Base-by-base conservation (phyloP, 257 asterid species). In the Avicennia marina region DNA sequence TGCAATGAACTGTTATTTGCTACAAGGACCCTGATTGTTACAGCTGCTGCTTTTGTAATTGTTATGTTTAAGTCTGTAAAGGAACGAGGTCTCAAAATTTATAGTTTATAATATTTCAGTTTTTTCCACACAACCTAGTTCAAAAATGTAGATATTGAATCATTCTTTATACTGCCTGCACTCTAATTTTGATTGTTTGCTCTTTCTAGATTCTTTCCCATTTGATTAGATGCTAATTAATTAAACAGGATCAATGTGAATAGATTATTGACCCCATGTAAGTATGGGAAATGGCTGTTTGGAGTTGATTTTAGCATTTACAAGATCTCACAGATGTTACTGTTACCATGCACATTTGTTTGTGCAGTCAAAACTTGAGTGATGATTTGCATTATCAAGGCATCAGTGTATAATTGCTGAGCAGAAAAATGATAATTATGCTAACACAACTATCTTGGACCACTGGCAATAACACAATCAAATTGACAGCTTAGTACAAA, bases 11-110 rank as follows among this genome's bases (percentile, higher is more conserved):
- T n/a, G n/a, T n/a, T n/a, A n/a, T n/a, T n/a, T n/a, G n/a, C n/a
- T n/a, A n/a, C n/a, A n/a, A n/a, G n/a, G n/a, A n/a, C n/a, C n/a
- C n/a, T n/a, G n/a, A n/a, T n/a, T n/a, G 64, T 62, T 47, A 22
- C 53, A 25, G 56, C 58, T 56, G 60, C 64, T 60, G 62, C 63
- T 58, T 43, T 66, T 44, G 63, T 71, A 66, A 53, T 51, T 69
- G 59, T 44, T 62, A 45, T 52, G 82, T 69, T 75, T n/a, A 54
- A 78, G 61, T 55, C 33, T 60, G 60, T 74, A 61, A 52, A 60
- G 55, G 53, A 52, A 66, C 51, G 62, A 43, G 11, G 34, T 56
- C 17, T 27, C n/a, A n/a, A n/a, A 54, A 38, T 25, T 61, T 55
- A 56, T 61, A 12, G 51, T 44, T 51, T 51, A 4, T 34, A 20